A percentile compares a stretch with the other conserved stretches of the same genome.
These are phyloP conservation scores for Leccinum fibrillosum DNA, from an alignment of 768 basidiomycete species.

Conservation along the genomic window DNA sequence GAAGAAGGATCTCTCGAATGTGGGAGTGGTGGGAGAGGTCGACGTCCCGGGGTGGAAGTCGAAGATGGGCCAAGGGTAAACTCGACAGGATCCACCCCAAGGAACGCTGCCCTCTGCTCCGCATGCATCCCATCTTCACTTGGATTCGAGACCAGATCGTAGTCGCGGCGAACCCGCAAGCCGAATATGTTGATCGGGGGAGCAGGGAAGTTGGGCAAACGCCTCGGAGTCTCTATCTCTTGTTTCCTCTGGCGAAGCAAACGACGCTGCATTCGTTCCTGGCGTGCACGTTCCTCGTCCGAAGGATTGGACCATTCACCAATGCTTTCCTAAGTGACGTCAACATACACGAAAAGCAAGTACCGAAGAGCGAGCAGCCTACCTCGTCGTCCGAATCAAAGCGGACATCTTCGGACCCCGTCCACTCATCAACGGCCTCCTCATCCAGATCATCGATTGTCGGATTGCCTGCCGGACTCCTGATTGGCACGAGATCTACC, in stretches of 20 bases:
- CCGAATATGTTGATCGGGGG: conserved; percentile 57
- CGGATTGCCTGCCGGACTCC: conserved; percentile 31
- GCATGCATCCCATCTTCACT: conserved; percentile 64
- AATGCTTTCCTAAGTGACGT: conserved; percentile 54
- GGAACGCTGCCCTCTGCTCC: conserved; percentile 39
- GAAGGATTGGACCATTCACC: conserved; percentile 92
- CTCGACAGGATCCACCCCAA: conserved; percentile 40
- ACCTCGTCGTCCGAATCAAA: conserved; percentile 69
- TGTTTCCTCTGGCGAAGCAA: conserved; percentile 45
- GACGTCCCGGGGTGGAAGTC: conserved; percentile 39
- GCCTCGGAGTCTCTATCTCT: conserved; percentile 61
- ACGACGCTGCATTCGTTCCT: conserved; percentile 61
- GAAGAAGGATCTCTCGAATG: conserved; percentile 65
- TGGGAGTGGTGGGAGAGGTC: conserved; percentile 56
- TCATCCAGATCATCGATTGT: conserved; percentile 35
- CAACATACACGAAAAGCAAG: conserved; percentile 4
- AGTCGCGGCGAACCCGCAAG: conserved; percentile 42
- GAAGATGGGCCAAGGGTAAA: conserved; percentile 48
- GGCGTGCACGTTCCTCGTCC: conserved; percentile 81
- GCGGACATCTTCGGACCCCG: conserved; percentile 72
- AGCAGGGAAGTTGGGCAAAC: conserved; percentile 76
- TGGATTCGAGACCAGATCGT: conserved; percentile 82
- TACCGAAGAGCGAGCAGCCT: conserved; percentile 12
- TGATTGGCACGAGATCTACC: conserved; percentile 29
- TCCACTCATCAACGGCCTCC: conserved; percentile 67